Conservation (phyloP, 2,329 filamentous ascomycete species). For the Xylariaceae sp. region DNA sequence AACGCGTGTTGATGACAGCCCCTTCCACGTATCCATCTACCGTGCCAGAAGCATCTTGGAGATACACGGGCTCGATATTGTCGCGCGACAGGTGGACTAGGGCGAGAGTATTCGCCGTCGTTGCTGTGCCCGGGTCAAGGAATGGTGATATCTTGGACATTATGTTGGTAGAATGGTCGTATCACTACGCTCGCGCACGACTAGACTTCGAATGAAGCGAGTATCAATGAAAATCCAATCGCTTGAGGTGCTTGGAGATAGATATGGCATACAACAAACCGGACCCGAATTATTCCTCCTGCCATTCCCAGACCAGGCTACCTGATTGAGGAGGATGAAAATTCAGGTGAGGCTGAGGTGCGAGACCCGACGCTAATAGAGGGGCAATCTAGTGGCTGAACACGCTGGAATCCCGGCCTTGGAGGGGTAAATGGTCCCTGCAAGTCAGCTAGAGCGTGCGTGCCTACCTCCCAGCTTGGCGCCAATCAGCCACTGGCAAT, state of each 20-base stretch:
- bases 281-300: too few species aligned
- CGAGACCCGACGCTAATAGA: slow-evolving; percentile 6
- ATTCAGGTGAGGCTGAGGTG: slow-evolving; percentile 13
- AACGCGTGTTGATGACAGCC: slow-evolving; percentile 83
- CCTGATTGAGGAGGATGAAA: slow-evolving; percentile 3
- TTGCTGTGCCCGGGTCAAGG: slow-evolving; percentile 61
- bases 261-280: too few species aligned
- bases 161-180: neutral
- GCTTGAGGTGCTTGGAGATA: too few species aligned
- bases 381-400: slow-evolving; percentile 7
- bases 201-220: too few species aligned
- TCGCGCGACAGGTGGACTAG: slow-evolving; percentile 88
- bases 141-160: slow-evolving; percentile 66
- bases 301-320: too few species aligned
- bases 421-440: slow-evolving; percentile 4
- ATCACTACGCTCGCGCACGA: too few species aligned
- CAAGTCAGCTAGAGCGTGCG: too few species aligned
- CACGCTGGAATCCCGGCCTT: slow-evolving; percentile 1
- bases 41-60: slow-evolving; percentile 57
- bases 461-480: too few species aligned
- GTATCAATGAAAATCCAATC: too few species aligned
- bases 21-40: slow-evolving; percentile 72
- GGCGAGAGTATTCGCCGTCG: slow-evolving; percentile 64
- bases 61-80: slow-evolving; percentile 71
- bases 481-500: too few species aligned